Evolutionary conservation across 192 early-diverging fungal genomes (phyloP), one percentile per base, ranked within the genome.

Genomic region (Coemansia sp.): DNA sequence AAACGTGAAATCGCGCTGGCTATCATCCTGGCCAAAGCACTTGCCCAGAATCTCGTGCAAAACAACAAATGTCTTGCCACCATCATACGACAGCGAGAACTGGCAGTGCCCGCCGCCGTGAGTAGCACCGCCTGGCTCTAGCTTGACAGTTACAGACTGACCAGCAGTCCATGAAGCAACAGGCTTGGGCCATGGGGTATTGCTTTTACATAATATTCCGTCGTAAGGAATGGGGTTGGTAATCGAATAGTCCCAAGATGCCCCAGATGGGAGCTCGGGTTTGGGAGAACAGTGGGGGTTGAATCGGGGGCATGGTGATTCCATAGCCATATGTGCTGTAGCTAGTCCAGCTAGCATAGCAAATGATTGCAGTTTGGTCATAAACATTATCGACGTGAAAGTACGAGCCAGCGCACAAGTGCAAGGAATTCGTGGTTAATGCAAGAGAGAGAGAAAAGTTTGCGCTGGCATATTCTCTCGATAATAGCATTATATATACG

Each of bases 41-140:
- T 80, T 48, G 31, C 72, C 30, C n/a, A 82, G 61, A 18, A 77
- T 76, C 45, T 78, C 57, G 40, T 80, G 70, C 3, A 86, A 43
- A 2, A 82, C 82, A 14, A 73, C 82, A 55, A 75, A 81, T 2
- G 70, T 78, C 41, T 81, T 59, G 39, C 72, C 80, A n/a, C 68
- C 74, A 48, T 86, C 84, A 42, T 73, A 80, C 31, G 81, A 82
- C 20, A 86, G 50, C 10, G 82, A 72, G 59, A 86, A 84, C 60
- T 84, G 74, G 41, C 79, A 80, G 60, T 86, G 84, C 5, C 84
- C 84, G 9, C 82, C 82, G 8, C 67, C 78, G 50, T 83, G 81
- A 6, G 55, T 62, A 0, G 65, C 73, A 15, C 65, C 79, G 6
- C 65, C 73, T 5, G 67, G n/a, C 6, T 59, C 53, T 45, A 83